Evolutionary conservation across 2,329 filamentous ascomycete genomes (phyloP).

Genomic region (Ceratocystis variospora): DNA sequence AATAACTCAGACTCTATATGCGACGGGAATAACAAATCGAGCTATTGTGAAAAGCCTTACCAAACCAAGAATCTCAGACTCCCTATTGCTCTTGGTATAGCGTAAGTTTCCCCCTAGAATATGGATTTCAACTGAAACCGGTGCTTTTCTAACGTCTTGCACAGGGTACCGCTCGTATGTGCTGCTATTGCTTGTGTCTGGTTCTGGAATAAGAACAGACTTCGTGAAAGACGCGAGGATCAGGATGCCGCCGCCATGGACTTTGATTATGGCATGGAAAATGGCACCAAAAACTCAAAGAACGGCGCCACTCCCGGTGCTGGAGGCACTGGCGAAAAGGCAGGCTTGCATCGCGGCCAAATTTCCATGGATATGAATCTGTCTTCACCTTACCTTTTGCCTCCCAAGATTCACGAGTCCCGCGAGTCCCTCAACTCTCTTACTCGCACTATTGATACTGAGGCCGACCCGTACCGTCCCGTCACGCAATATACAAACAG

Average conservation of each 20-base stretch:
- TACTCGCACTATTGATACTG: slow-evolving; percentile 56
- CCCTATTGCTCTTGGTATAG: slow-evolving; percentile 53
- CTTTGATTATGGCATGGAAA: slow-evolving; percentile 74
- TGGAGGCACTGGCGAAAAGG: slow-evolving; percentile 35
- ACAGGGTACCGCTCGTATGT: slow-evolving; percentile 60
- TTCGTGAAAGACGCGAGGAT: slow-evolving; percentile 63
- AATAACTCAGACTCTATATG: slow-evolving; percentile 11
- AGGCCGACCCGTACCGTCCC: slow-evolving; percentile 73
- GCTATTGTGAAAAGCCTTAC: slow-evolving; percentile 46
- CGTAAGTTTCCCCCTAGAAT: slow-evolving; percentile 39
- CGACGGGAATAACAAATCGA: slow-evolving; percentile 10
- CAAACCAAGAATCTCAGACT: slow-evolving; percentile 43
- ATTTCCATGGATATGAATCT: slow-evolving; percentile 62
- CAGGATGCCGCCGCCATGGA: slow-evolving; percentile 75
- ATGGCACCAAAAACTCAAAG: slow-evolving; percentile 30
- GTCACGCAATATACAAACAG: slow-evolving; percentile 43
- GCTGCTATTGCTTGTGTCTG: slow-evolving; percentile 55
- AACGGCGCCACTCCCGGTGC: slow-evolving; percentile 23
- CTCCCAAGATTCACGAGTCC: slow-evolving; percentile 63
- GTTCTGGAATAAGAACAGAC: slow-evolving; percentile 65
- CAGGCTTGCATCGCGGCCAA: slow-evolving; percentile 35
- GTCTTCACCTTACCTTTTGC: slow-evolving; percentile 83
- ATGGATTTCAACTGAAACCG: background rate
- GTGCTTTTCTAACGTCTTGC: background rate
- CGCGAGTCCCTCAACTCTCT: slow-evolving; percentile 78